These are phyloP conservation scores for Melampsora americana DNA, from an alignment of 1,284 basidiomycete genomes.

Conservation along the genomic window DNA sequence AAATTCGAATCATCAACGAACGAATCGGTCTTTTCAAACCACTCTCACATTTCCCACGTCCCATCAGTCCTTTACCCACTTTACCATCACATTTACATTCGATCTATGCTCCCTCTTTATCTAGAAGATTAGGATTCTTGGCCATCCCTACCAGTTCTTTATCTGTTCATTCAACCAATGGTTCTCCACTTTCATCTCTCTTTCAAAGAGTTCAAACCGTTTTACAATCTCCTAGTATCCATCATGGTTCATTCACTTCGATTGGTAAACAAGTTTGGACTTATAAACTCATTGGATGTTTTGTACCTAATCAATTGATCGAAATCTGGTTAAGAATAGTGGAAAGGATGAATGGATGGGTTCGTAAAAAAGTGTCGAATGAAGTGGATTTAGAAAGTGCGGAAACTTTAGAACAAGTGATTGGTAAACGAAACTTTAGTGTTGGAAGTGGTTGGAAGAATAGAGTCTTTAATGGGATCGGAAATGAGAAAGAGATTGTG, in stretches of 20 bases:
- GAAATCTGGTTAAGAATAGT: constrained; percentile 22
- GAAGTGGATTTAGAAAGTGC: constrained; percentile 11
- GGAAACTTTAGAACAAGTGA: constrained; percentile 13
- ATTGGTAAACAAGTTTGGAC: constrained; percentile 14
- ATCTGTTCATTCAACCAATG: not conserved
- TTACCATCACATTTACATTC: constrained; percentile 28
- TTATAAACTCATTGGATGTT: constrained; percentile 7
- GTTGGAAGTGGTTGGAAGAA: constrained; percentile 19
- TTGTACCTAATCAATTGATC: not conserved
- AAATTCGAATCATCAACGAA: constrained; percentile 32
- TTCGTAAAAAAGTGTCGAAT: not conserved
- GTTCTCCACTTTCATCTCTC: constrained; percentile 11
- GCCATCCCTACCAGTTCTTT: not conserved
- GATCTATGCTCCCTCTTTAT: constrained; percentile 35
- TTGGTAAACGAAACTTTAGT: constrained; percentile 22
- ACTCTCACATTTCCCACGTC: not conserved
- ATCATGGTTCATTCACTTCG: not conserved
- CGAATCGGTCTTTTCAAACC: constrained; percentile 25
- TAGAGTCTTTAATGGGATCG: not conserved
- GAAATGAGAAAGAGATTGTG: not conserved
- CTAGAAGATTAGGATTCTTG: constrained; percentile 2
- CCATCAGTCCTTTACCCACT: not conserved
- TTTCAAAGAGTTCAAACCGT: constrained; percentile 11
- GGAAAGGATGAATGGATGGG: constrained; percentile 32
- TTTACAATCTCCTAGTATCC: not conserved